A percentile compares a stretch with the other conserved stretches of the same genome.
Evolutionary conservation across 2,329 filamentous ascomycete species (phyloP).

Genomic region (Epichloe baconii): DNA sequence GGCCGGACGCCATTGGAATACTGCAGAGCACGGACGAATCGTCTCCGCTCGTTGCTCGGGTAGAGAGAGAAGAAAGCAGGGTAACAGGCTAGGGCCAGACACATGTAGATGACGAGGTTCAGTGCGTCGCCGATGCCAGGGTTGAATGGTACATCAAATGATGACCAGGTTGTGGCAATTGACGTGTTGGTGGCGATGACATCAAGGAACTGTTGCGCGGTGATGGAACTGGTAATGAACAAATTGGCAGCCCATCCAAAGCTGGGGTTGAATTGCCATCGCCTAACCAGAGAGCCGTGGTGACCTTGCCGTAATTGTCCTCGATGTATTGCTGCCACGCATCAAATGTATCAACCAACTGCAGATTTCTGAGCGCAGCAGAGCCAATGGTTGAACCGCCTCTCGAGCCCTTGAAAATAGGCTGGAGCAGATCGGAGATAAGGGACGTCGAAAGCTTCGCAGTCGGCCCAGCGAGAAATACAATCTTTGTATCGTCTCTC

Average conservation of each 20-base stretch:
- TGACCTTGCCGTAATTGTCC: constrained; percentile 51
- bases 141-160: constrained; percentile 63
- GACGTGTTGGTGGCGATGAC: constrained; percentile 52
- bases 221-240: constrained; percentile 42
- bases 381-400: constrained; percentile 9
- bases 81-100: constrained; percentile 62
- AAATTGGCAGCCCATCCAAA: constrained; percentile 59
- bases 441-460: constrained; percentile 23
- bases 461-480: constrained; percentile 21
- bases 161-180: constrained; percentile 58
- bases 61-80: constrained; percentile 84
- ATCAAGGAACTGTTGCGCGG: constrained; percentile 52
- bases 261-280: constrained; percentile 43
- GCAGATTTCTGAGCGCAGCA: constrained; percentile 20
- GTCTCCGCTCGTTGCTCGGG: constrained; percentile 68
- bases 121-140: constrained; percentile 58
- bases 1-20: constrained; percentile 85
- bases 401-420: constrained; percentile 23
- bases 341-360: constrained; percentile 47
- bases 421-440: constrained; percentile 23
- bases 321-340: constrained; percentile 57
- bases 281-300: constrained; percentile 66
- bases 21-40: constrained; percentile 70
- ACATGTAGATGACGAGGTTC: constrained; percentile 71
- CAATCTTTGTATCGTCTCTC: constrained; percentile 11